phyloP scores from a whole-genome alignment of 2,329 filamentous ascomycete species.

The Phaeophleospora eucalypticola region DNA sequence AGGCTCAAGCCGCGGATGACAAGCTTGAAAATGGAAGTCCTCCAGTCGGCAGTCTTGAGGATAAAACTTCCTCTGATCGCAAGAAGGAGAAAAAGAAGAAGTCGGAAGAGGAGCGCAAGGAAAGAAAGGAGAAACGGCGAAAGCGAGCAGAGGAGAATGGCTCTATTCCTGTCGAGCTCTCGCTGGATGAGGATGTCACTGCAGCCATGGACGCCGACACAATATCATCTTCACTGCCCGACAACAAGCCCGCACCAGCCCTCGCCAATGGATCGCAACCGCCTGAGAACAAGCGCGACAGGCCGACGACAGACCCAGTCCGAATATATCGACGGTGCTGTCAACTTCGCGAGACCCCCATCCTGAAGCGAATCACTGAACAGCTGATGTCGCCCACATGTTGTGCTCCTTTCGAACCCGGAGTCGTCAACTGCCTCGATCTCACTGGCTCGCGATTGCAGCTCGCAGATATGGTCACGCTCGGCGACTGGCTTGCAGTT shows the following conservation, averaged over 20 bases:
- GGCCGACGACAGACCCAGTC: slow-evolving; percentile 83
- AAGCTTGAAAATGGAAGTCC: slow-evolving; percentile 3
- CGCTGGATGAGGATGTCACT: slow-evolving; percentile 61
- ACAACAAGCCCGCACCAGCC: slow-evolving; percentile 32
- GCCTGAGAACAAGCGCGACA: slow-evolving; percentile 52
- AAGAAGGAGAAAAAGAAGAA: slow-evolving; percentile 97
- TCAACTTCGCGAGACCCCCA: slow-evolving; percentile 85
- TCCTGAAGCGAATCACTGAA: slow-evolving; percentile 85
- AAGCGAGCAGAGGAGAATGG: slow-evolving; percentile 84
- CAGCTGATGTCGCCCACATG: slow-evolving; percentile 73
- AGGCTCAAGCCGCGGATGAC: slow-evolving; percentile 2
- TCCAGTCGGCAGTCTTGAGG: slow-evolving; percentile 21
- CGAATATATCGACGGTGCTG: slow-evolving; percentile 93
- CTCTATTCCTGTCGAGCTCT: slow-evolving; percentile 76
- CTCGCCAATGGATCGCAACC: slow-evolving; percentile 26
- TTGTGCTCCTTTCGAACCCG: slow-evolving; percentile 58
- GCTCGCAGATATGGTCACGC: slow-evolving; percentile 74
- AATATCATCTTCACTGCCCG: slow-evolving; percentile 12
- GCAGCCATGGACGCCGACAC: slow-evolving; percentile 5
- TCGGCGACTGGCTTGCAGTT: slow-evolving; percentile 90
- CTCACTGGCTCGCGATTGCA: slow-evolving; percentile 81
- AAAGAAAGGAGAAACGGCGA: slow-evolving; percentile 83
- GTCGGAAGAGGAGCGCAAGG: slow-evolving; percentile 87
- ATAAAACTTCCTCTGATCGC: slow-evolving; percentile 41
- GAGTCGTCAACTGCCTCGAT: slow-evolving; percentile 78